A percentile compares a stretch with the other conserved stretches of the same genome.
phyloP scores from a whole-genome alignment of 371 early-diverging fungal genomes.

The Vairimorpha ceranae region DNA sequence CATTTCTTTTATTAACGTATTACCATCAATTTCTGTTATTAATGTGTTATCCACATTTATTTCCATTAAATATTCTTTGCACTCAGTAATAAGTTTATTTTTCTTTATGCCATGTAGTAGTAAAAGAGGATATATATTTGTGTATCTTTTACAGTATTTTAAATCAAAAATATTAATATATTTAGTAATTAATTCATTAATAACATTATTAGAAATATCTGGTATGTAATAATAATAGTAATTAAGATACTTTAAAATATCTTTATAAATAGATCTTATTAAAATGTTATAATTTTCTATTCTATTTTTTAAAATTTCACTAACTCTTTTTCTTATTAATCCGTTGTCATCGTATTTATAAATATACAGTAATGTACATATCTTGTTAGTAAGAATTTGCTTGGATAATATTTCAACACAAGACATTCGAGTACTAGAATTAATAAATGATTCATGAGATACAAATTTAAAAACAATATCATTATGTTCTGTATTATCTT shows the following conservation, averaged over 20 bases:
- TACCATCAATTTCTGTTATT: background rate
- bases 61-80: background rate
- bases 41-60: background rate
- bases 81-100: background rate
- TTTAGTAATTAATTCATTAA: constrained; percentile 1
- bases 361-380: constrained; percentile 26
- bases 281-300: constrained; percentile 32
- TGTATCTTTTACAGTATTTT: background rate
- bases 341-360: constrained; percentile 29
- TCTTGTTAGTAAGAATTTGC: background rate
- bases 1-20: background rate
- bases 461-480: background rate
- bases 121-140: background rate
- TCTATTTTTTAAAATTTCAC: constrained; percentile 26
- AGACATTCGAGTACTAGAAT: background rate
- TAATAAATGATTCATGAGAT: background rate
- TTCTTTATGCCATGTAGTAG: background rate
- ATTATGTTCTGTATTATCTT: no score
- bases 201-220: background rate
- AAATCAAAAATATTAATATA: background rate
- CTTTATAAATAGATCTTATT: constrained; percentile 4
- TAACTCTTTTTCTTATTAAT: constrained; percentile 33
- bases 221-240: background rate
- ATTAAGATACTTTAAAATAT: constrained; percentile 18
- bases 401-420: constrained; percentile 19